Conservation (phyloP, 345 rosid genomes). For the Anastatica hierochuntica region DNA sequence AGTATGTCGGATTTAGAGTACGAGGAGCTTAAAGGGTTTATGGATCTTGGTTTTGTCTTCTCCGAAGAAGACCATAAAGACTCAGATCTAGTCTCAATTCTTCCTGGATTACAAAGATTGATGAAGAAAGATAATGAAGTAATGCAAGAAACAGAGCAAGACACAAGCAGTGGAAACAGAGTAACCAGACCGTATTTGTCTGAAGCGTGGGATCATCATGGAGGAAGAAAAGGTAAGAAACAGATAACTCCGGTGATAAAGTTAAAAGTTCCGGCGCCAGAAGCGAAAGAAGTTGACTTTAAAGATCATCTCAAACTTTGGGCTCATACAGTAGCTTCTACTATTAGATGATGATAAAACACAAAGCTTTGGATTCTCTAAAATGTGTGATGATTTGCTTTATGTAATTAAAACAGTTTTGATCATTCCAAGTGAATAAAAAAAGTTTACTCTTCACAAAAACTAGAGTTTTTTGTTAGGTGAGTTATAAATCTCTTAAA, state of each 20-base stretch:
- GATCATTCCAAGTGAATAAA: neutral
- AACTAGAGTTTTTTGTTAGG: neutral
- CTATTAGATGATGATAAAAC: slow-evolving; percentile 36
- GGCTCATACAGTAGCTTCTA: slow-evolving; percentile 64
- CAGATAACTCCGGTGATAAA: slow-evolving; percentile 21
- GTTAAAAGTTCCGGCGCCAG: slow-evolving; percentile 35
- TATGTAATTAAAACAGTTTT: neutral
- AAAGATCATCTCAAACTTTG: slow-evolving; percentile 53
- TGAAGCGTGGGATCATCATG: slow-evolving; percentile 47
- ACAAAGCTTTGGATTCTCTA: neutral
- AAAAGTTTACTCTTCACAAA: no score
- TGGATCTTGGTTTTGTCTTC: slow-evolving; percentile 73
- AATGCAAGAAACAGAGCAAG: slow-evolving; percentile 2
- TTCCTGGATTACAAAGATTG: slow-evolving; percentile 55
- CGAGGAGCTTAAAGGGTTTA: slow-evolving; percentile 62
- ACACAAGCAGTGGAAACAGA: neutral
- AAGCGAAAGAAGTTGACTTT: slow-evolving; percentile 33
- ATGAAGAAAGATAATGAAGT: slow-evolving; percentile 17
- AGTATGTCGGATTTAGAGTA: slow-evolving; percentile 59
- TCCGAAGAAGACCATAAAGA: slow-evolving; percentile 48
- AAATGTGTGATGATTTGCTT: neutral
- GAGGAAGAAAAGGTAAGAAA: slow-evolving; percentile 22
- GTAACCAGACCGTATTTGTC: slow-evolving; percentile 50
- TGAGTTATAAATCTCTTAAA: no score
- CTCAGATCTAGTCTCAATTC: slow-evolving; percentile 36